Conservation (phyloP, 164 flowering plant genomes). For the Tinospora cordifolia region DNA sequence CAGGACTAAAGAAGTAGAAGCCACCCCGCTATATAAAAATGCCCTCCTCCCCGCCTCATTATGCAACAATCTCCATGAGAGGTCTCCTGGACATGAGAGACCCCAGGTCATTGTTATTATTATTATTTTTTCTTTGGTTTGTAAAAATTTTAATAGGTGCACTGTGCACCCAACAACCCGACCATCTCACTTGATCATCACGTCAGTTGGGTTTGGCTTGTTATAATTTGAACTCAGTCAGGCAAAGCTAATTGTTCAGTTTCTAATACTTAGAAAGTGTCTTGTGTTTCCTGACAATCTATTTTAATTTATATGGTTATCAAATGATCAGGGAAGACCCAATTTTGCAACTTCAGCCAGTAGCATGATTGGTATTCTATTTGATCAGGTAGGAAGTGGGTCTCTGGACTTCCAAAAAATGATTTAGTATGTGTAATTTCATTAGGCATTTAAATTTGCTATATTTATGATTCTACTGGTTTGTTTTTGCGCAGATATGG, state of each 20-base stretch:
- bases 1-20: too few species aligned
- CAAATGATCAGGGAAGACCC: not conserved
- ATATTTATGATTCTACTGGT: slow-evolving; percentile 4
- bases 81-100: too few species aligned
- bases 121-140: too few species aligned
- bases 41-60: too few species aligned
- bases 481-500: slow-evolving; percentile 42
- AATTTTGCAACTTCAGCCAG: not conserved
- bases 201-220: too few species aligned
- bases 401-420: not conserved
- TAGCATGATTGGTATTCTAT: not conserved
- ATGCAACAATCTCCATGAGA: too few species aligned
- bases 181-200: too few species aligned
- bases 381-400: not conserved
- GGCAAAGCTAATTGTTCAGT: not conserved
- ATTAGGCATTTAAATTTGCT: not conserved
- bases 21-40: too few species aligned
- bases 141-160: too few species aligned
- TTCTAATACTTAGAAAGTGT: not conserved
- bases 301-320: not conserved
- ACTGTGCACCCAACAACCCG: too few species aligned
- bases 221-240: not conserved
- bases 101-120: too few species aligned
- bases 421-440: not conserved
- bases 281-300: not conserved